These are phyloP conservation scores for Simmondsia chinensis DNA, from an alignment of 148 eudicot genomes.

Conservation along the genomic window DNA sequence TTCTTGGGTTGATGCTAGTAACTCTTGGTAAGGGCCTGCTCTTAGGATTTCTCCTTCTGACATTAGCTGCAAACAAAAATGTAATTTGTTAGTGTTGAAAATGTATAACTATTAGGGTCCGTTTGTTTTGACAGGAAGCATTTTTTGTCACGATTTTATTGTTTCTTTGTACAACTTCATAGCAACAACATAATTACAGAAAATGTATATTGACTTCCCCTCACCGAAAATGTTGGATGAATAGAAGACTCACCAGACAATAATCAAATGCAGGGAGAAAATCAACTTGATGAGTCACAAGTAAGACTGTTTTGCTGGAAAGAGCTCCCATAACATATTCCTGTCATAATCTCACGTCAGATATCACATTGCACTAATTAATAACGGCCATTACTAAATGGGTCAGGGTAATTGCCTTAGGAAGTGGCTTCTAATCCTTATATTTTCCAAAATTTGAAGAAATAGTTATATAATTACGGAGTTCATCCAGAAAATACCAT, in stretches of 20 bases:
- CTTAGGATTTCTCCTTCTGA: slow-evolving; percentile 67
- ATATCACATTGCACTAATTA: neutral
- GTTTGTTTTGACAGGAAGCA: too few relatives aligned
- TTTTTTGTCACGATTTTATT: too few relatives aligned
- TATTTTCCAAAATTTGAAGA: too few relatives aligned
- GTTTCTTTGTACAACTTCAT: too few relatives aligned
- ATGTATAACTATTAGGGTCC: too few relatives aligned
- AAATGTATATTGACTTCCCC: neutral
- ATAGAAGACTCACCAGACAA: slow-evolving; percentile 57
- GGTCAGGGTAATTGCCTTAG: too few relatives aligned
- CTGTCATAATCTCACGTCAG: slow-evolving; percentile 23
- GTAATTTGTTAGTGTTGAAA: neutral
- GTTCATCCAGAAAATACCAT: too few relatives aligned
- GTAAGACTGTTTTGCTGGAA: slow-evolving; percentile 66
- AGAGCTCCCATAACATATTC: slow-evolving; percentile 85
- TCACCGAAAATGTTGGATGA: too few relatives aligned
- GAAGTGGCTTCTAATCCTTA: too few relatives aligned
- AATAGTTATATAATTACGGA: too few relatives aligned
- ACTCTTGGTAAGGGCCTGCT: slow-evolving; percentile 51
- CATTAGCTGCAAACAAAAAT: slow-evolving; percentile 51
- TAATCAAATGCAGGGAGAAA: slow-evolving; percentile 82
- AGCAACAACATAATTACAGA: neutral
- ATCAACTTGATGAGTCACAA: slow-evolving; percentile 98
- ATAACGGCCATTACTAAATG: neutral
- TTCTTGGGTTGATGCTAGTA: slow-evolving; percentile 57